Evolutionary conservation across 306 rosid genomes (phyloP).

Genomic region (Cajanus cajan): DNA sequence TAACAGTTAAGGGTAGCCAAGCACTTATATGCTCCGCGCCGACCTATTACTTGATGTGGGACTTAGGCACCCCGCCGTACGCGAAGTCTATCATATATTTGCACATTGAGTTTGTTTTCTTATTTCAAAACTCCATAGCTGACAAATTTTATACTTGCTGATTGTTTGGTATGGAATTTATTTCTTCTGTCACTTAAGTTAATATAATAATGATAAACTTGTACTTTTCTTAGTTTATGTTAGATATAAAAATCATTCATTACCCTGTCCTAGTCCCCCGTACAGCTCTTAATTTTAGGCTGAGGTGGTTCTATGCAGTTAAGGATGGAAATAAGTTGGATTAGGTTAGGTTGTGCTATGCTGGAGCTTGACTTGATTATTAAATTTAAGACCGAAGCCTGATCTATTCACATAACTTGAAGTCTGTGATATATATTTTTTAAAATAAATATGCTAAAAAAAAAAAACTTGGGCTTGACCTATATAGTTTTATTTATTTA

Average conservation of each 20-base stretch:
- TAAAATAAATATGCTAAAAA: not conserved
- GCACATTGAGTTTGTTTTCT: conserved; percentile 4
- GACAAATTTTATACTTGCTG: too few relatives aligned
- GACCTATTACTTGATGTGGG: too few relatives aligned
- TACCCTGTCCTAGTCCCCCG: not conserved
- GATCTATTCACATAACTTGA: too few relatives aligned
- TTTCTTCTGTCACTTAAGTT: not conserved
- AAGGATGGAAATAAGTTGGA: not conserved
- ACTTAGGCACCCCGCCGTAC: too few relatives aligned
- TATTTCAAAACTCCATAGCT: conserved; percentile 23
- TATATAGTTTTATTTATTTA: not conserved
- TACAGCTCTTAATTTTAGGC: conserved; percentile 9
- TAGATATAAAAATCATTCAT: not conserved
- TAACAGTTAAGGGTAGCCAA: too few relatives aligned
- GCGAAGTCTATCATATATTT: not conserved
- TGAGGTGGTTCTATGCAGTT: conserved; percentile 4
- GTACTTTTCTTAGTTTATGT: not conserved
- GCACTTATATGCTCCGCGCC: too few relatives aligned
- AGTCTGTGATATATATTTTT: not conserved
- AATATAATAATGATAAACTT: not conserved
- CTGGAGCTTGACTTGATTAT: not conserved
- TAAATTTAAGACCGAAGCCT: not conserved
- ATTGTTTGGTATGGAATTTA: conserved; percentile 1
- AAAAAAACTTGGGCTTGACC: not conserved
- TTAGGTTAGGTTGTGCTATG: not conserved